Percentiles rank a stretch among this genome's conserved stretches.
Evolutionary conservation across 2,329 filamentous ascomycete genomes (phyloP).

Genomic region (Diplodia mutila): DNA sequence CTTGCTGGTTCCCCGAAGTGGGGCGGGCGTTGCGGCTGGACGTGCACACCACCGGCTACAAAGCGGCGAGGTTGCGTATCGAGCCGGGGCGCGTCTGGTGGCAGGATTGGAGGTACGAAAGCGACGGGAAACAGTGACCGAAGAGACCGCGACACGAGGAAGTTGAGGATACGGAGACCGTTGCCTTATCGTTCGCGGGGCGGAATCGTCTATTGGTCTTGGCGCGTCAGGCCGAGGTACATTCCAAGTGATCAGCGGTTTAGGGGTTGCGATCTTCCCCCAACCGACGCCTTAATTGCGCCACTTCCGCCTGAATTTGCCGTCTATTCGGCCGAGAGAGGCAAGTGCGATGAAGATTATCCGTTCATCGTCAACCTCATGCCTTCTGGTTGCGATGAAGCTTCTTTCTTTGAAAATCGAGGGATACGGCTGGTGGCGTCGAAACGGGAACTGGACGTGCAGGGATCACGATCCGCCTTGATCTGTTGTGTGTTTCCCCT

Average conservation of each 20-base stretch:
- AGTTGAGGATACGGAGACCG: not conserved
- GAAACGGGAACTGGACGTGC: not conserved
- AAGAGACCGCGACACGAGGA: not conserved
- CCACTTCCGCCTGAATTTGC: slow-evolving; percentile 2
- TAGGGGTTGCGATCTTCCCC: not conserved
- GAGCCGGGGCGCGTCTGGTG: not conserved
- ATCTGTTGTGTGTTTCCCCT: not conserved
- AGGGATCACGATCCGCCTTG: not conserved
- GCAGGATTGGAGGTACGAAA: not conserved
- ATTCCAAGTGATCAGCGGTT: not conserved
- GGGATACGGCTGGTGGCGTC: not conserved
- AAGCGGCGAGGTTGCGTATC: not conserved
- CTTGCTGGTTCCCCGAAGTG: not conserved
- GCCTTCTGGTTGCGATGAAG: not conserved
- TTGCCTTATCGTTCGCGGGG: not conserved
- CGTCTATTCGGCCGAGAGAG: not conserved
- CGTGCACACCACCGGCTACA: not conserved
- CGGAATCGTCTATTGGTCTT: not conserved
- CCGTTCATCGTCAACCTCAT: not conserved
- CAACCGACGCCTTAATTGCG: not conserved
- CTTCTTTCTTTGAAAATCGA: not conserved
- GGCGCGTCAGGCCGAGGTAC: slow-evolving; percentile 1
- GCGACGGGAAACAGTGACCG: not conserved
- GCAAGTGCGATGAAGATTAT: not conserved
- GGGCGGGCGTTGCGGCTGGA: not conserved